Percentiles rank a stretch among this genome's conserved stretches.
These are phyloP conservation scores for Candida wancherniae DNA, from an alignment of 805 yeast genomes.

Conservation along the genomic window DNA sequence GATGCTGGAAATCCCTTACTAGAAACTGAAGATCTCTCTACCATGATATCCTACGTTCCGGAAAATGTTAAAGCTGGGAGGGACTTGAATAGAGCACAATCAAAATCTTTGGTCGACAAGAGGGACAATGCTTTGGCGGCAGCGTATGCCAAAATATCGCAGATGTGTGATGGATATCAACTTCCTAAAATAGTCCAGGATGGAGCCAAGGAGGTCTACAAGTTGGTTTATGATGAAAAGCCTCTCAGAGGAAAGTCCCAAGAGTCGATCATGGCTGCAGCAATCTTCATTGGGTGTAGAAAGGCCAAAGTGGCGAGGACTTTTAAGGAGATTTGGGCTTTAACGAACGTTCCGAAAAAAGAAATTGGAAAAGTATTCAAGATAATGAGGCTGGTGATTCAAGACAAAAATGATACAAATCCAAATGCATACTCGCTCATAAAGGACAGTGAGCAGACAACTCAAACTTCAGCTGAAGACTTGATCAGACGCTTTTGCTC, in stretches of 20 bases:
- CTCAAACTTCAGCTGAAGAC: slow-evolving; percentile 90
- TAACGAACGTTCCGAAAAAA: slow-evolving; percentile 88
- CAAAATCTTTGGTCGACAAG: slow-evolving; percentile 76
- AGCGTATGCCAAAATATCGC: slow-evolving; percentile 86
- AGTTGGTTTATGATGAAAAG: slow-evolving; percentile 82
- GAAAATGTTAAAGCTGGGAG: slow-evolving; percentile 85
- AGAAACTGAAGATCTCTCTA: slow-evolving; percentile 87
- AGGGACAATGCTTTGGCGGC: slow-evolving; percentile 83
- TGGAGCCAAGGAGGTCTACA: slow-evolving; percentile 95
- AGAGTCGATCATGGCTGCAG: slow-evolving; percentile 94
- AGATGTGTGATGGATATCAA: slow-evolving; percentile 95
- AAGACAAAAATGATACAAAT: slow-evolving; percentile 45
- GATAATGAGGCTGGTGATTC: slow-evolving; percentile 58
- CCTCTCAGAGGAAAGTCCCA: slow-evolving; percentile 85
- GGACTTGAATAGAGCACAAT: slow-evolving; percentile 87
- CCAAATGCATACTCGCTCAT: slow-evolving; percentile 36
- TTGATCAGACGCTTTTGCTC: slow-evolving; percentile 95
- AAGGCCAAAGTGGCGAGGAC: slow-evolving; percentile 92
- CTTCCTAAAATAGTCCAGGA: slow-evolving; percentile 93
- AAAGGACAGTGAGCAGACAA: slow-evolving; percentile 55
- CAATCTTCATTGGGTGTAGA: slow-evolving; percentile 90
- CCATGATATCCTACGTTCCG: slow-evolving; percentile 83
- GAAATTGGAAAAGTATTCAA: slow-evolving; percentile 91
- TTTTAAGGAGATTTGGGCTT: slow-evolving; percentile 91
- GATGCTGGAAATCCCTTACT: slow-evolving; percentile 91